phyloP scores from a whole-genome alignment of 2,329 filamentous ascomycete species.

The Calonectria pteridis region DNA sequence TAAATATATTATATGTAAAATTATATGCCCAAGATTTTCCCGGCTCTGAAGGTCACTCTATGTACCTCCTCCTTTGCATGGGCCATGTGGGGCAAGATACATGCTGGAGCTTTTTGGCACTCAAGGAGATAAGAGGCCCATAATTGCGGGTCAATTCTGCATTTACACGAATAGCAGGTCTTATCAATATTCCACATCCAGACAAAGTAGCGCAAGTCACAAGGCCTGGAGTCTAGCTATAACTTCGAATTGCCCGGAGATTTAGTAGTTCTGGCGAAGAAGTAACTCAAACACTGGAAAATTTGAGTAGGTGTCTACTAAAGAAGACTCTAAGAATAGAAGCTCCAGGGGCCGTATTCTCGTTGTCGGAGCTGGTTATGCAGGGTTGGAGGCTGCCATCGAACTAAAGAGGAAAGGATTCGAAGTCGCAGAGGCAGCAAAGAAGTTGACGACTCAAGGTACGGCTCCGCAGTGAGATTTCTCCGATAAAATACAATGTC shows the following conservation, averaged over 20 bases:
- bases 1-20: too few relatives aligned
- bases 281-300: neutral
- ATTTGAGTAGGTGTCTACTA: neutral
- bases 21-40: too few relatives aligned
- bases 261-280: neutral
- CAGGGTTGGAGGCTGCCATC: neutral
- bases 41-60: too few relatives aligned
- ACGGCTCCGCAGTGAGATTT: neutral
- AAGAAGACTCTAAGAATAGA: neutral
- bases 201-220: neutral
- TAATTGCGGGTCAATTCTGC: neutral
- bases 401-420: neutral
- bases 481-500: neutral
- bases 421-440: neutral
- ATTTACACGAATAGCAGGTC: neutral
- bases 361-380: neutral
- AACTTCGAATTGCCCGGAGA: neutral
- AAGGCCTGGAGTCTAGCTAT: neutral
- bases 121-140: neutral
- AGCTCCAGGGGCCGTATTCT: neutral
- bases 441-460: neutral
- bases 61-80: too few relatives aligned
- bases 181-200: neutral
- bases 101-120: too few relatives aligned
- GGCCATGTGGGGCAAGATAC: too few relatives aligned